Percentiles rank a stretch among this genome's conserved stretches.
These are phyloP conservation scores for Solanum corneliomulleri DNA, from an alignment of 257 asterid species.

Conservation along the genomic window DNA sequence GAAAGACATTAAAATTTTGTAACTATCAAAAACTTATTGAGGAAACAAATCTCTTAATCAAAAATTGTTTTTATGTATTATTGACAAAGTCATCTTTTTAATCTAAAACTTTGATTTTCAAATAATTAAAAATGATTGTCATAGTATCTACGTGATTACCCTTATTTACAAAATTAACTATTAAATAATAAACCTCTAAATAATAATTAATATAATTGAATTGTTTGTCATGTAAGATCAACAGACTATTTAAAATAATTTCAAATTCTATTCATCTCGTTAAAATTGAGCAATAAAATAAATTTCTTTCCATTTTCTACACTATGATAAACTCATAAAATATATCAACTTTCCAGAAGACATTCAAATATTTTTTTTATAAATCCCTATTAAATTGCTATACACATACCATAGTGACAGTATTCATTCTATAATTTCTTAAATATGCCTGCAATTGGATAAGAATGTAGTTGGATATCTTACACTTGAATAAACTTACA, in stretches of 20 bases:
- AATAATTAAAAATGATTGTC: not conserved
- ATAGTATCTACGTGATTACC: too few species aligned
- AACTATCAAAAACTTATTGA: not conserved
- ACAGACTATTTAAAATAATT: not conserved
- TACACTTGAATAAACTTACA: too few species aligned
- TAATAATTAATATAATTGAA: too few species aligned
- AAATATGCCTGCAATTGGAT: too few species aligned
- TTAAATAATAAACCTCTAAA: too few species aligned
- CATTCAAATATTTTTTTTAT: too few species aligned
- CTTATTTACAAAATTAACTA: not conserved
- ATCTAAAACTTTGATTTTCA: not conserved
- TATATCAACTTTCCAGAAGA: not conserved
- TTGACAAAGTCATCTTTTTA: not conserved
- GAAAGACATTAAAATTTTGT: not conserved
- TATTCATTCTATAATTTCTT: too few species aligned
- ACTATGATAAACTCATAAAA: not conserved
- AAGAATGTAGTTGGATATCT: too few species aligned
- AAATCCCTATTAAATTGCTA: too few species aligned
- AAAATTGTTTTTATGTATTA: too few species aligned
- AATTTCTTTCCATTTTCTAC: not conserved
- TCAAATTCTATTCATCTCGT: not conserved
- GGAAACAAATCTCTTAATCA: too few species aligned
- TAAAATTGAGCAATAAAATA: not conserved
- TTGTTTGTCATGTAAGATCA: not conserved
- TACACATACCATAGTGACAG: too few species aligned